These are phyloP conservation scores for Raphanus raphanistrum DNA, from an alignment of 345 rosid species.

Conservation along the genomic window DNA sequence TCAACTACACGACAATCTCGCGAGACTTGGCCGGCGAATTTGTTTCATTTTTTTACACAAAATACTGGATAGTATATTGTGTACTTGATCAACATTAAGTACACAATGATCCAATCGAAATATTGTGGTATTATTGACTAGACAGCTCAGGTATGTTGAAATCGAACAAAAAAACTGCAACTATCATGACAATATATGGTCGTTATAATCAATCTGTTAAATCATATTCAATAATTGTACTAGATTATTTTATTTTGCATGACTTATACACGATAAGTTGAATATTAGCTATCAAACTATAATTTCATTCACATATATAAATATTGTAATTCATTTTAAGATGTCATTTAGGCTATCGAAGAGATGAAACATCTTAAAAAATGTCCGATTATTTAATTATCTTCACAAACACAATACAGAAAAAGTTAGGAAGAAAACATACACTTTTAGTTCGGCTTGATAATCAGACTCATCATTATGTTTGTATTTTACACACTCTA, in stretches of 20 bases:
- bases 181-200: constrained; percentile 16
- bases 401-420: neutral
- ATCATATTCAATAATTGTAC: constrained; percentile 9
- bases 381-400: neutral
- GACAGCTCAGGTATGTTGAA: constrained; percentile 24
- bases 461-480: neutral
- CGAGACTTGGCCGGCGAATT: constrained; percentile 32
- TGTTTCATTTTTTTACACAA: constrained; percentile 2
- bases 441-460: neutral
- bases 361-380: neutral
- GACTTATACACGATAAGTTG: neutral
- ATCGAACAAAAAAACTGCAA: constrained; percentile 3
- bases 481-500: neutral
- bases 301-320: neutral
- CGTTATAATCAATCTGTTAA: neutral
- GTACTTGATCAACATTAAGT: constrained; percentile 8
- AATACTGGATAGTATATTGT: constrained; percentile 1
- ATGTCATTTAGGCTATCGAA: neutral
- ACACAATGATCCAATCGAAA: constrained; percentile 18
- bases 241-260: neutral
- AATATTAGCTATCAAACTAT: neutral
- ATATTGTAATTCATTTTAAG: neutral
- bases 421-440: neutral
- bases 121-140: constrained; percentile 19
- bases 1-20: constrained; percentile 31